A percentile compares a stretch with the other conserved stretches of the same genome.
phyloP scores from a whole-genome alignment of 768 basidiomycete species.

The Pisolithus albus region DNA sequence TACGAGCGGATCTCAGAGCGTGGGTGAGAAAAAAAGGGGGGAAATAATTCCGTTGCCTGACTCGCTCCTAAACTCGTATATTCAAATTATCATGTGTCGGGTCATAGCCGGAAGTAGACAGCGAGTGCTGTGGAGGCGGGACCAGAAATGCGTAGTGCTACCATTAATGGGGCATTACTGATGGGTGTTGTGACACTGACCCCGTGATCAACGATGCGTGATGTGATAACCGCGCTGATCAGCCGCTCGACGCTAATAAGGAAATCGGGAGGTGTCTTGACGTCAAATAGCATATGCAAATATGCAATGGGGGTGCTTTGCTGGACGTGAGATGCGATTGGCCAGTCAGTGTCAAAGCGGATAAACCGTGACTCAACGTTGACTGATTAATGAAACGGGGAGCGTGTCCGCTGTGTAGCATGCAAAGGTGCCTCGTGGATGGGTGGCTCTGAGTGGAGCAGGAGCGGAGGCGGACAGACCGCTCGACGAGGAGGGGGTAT shows the following conservation, averaged over 20 bases:
- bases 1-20: background rate
- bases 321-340: too few relatives aligned
- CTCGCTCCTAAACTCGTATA: background rate
- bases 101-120: background rate
- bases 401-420: too few relatives aligned
- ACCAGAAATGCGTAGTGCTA: too few relatives aligned
- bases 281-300: constrained; percentile 1
- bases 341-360: too few relatives aligned
- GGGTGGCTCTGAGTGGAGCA: too few relatives aligned
- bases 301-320: background rate
- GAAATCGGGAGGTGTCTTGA: constrained; percentile 7
- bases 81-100: background rate
- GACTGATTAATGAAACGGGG: too few relatives aligned
- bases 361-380: too few relatives aligned
- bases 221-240: constrained; percentile 15
- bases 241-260: constrained; percentile 5
- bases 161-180: too few relatives aligned
- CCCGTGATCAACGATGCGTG: background rate
- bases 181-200: background rate
- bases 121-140: too few relatives aligned
- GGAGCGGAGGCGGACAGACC: background rate
- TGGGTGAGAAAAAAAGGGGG: background rate
- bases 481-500: constrained; percentile 15
- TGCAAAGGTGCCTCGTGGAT: background rate
- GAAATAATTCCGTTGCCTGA: background rate